Percentiles rank a stretch among this genome's conserved stretches.
Evolutionary conservation across 2,329 filamentous ascomycete genomes (phyloP).

Genomic region (Penicillium sp.): DNA sequence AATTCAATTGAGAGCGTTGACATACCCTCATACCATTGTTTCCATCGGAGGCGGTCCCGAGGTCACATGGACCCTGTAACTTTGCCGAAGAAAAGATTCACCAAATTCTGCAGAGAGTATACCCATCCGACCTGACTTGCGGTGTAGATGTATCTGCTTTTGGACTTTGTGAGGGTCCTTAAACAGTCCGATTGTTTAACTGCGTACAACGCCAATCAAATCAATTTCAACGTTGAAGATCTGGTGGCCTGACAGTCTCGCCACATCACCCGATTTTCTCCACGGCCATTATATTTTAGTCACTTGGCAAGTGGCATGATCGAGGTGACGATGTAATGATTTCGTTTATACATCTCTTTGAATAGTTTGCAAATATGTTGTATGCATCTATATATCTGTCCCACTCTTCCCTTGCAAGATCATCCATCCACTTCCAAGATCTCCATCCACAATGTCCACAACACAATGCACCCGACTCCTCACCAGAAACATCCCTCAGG

Average conservation of each 20-base stretch:
- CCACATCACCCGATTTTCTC: neutral
- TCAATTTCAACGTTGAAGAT: too few relatives aligned
- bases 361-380: neutral
- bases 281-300: neutral
- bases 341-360: neutral
- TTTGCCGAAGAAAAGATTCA: too few relatives aligned
- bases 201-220: too few relatives aligned
- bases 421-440: neutral
- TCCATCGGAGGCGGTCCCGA: too few relatives aligned
- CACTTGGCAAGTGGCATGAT: conserved; percentile 1
- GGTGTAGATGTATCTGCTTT: too few relatives aligned
- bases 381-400: neutral
- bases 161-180: too few relatives aligned
- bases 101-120: neutral
- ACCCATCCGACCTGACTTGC: neutral
- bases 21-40: too few relatives aligned
- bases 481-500: conserved; percentile 6
- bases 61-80: too few relatives aligned
- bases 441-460: conserved; percentile 1
- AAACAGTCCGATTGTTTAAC: too few relatives aligned
- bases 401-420: neutral
- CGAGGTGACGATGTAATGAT: neutral
- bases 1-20: too few relatives aligned
- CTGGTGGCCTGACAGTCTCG: too few relatives aligned
- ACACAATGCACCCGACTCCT: conserved; percentile 5